These are phyloP conservation scores for Oenanthe sinensis DNA, from an alignment of 129 eudicot genomes.

Conservation along the genomic window DNA sequence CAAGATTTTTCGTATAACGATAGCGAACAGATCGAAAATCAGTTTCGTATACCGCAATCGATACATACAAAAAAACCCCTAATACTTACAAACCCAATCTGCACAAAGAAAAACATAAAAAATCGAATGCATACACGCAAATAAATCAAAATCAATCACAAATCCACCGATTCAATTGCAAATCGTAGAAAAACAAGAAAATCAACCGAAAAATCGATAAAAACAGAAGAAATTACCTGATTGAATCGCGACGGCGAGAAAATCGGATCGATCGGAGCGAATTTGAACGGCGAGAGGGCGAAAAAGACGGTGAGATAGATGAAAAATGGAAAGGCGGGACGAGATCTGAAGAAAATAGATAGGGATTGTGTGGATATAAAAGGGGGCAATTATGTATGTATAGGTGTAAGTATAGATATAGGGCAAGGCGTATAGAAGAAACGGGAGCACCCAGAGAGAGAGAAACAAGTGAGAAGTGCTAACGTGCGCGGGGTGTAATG, in stretches of 20 bases:
- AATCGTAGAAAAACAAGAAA: neutral
- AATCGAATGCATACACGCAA: neutral
- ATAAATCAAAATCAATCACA: neutral
- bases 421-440: neutral
- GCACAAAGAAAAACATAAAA: neutral
- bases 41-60: neutral
- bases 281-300: neutral
- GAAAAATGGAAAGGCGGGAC: no score
- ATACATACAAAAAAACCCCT: neutral
- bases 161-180: neutral
- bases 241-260: neutral
- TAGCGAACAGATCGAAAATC: neutral
- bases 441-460: neutral
- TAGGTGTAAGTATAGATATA: neutral
- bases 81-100: neutral
- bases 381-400: neutral
- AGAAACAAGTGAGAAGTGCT: slow-evolving; percentile 13
- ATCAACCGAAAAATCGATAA: neutral
- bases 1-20: neutral
- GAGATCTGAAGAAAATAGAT: slow-evolving; percentile 1
- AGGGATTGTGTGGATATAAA: slow-evolving; percentile 12
- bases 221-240: neutral
- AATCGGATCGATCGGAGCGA: slow-evolving; percentile 2
- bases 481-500: slow-evolving; percentile 20
- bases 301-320: neutral